These are phyloP conservation scores for Exophiala dermatitidis DNA, from an alignment of 2,329 filamentous ascomycete genomes.

Conservation along the genomic window DNA sequence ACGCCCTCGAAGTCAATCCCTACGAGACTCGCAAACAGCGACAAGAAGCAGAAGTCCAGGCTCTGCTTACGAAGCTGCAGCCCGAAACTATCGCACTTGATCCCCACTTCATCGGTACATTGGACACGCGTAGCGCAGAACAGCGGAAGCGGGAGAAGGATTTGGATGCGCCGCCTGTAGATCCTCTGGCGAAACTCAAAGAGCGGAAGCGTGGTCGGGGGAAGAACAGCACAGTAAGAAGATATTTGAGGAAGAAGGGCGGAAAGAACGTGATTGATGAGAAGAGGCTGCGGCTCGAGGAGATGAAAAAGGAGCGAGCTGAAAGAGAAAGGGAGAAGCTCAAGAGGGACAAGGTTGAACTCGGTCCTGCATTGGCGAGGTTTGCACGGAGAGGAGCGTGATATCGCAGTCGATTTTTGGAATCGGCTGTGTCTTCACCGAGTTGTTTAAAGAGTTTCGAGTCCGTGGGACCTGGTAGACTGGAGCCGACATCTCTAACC, in stretches of 20 bases:
- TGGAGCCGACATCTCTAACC: no score
- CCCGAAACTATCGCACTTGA: conserved; percentile 96
- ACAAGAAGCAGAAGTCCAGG: conserved; percentile 84
- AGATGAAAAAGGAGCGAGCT: conserved; percentile 63
- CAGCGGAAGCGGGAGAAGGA: conserved; percentile 71
- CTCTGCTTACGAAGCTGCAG: conserved; percentile 84
- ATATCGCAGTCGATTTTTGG: neutral
- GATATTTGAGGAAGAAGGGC: conserved; percentile 85
- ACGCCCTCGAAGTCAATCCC: conserved; percentile 86
- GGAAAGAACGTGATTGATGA: conserved; percentile 94
- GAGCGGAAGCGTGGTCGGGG: conserved; percentile 66
- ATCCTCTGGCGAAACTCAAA: conserved; percentile 53
- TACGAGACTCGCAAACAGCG: conserved; percentile 91
- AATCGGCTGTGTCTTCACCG: no score
- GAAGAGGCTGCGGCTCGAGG: conserved; percentile 78
- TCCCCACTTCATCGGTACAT: conserved; percentile 80
- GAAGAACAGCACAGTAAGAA: conserved; percentile 80
- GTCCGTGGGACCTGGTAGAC: no score
- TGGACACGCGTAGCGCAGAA: conserved; percentile 74
- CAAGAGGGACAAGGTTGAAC: conserved; percentile 61
- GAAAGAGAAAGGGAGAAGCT: conserved; percentile 62
- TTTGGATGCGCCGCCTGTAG: conserved; percentile 62
- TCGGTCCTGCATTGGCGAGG: conserved; percentile 77
- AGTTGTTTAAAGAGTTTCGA: no score
- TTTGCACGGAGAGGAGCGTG: conserved; percentile 52